Conservation (phyloP, 257 asterid species). For the Vinca minor region DNA sequence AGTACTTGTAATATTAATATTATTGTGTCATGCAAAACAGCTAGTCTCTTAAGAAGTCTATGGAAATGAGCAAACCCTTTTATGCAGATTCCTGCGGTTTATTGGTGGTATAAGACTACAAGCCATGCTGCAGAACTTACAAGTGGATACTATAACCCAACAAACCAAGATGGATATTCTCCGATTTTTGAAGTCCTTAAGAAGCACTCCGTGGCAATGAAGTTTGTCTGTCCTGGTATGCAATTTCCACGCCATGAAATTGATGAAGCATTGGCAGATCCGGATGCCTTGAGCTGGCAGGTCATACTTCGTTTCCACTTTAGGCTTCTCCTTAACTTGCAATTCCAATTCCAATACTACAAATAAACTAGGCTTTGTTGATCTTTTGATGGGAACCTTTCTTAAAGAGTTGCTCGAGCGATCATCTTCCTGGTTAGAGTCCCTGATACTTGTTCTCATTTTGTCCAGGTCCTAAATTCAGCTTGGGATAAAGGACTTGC, state of each 20-base stretch:
- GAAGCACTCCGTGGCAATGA: conserved; percentile 39
- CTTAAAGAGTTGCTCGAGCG: background rate
- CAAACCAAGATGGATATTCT: conserved; percentile 59
- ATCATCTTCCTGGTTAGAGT: background rate
- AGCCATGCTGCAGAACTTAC: conserved; percentile 83
- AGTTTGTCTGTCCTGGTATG: conserved; percentile 35
- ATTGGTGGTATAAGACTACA: conserved; percentile 69
- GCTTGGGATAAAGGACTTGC: conserved; percentile 55
- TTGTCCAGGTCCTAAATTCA: conserved; percentile 48
- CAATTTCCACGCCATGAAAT: conserved; percentile 34
- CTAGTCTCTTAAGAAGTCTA: background rate
- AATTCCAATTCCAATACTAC: background rate
- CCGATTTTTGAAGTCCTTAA: conserved; percentile 44
- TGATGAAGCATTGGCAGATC: conserved; percentile 48
- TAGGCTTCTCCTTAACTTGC: background rate
- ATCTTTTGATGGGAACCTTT: background rate
- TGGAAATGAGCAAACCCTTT: background rate
- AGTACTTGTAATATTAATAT: background rate
- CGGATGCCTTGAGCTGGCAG: conserved; percentile 67
- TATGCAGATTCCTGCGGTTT: conserved; percentile 52
- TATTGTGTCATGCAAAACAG: background rate
- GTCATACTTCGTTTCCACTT: conserved; percentile 13
- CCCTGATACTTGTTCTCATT: background rate
- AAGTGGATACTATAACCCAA: conserved; percentile 57
- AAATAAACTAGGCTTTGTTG: background rate